Evolutionary conservation across 78 protist species (phyloP).

Genomic region (Dictyostelium brefeldianum): DNA sequence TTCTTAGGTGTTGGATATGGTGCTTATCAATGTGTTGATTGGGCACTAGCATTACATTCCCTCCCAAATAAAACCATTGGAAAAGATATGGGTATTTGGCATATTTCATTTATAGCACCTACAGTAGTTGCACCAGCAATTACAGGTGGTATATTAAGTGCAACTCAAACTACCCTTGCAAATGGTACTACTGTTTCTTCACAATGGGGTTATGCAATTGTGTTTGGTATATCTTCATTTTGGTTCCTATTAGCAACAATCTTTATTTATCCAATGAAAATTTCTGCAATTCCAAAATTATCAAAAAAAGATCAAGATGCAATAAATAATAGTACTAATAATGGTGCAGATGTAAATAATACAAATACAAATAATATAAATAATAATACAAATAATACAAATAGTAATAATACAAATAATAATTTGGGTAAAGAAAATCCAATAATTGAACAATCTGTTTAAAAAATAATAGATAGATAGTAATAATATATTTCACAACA

Average conservation of each 20-base stretch:
- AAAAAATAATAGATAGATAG: neutral
- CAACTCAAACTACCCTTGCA: neutral
- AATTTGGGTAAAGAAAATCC: neutral
- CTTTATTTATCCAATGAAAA: constrained; percentile 52
- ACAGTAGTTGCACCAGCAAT: constrained; percentile 60
- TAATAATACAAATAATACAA: too few relatives aligned
- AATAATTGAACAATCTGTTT: neutral
- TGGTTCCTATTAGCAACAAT: constrained; percentile 63
- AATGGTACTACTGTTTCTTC: neutral
- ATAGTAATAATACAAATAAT: neutral
- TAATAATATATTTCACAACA: neutral
- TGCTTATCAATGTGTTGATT: constrained; percentile 76
- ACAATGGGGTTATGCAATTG: constrained; percentile 15
- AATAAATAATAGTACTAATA: neutral
- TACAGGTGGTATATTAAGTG: constrained; percentile 21
- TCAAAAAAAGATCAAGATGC: neutral
- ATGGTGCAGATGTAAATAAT: constrained; percentile 14
- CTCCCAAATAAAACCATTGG: constrained; percentile 50
- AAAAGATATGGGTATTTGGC: constrained; percentile 82
- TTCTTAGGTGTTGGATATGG: constrained; percentile 73
- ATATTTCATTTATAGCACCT: constrained; percentile 52
- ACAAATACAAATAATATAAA: neutral
- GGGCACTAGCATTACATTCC: constrained; percentile 69
- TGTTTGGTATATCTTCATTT: constrained; percentile 29
- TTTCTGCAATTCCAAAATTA: neutral